Conservation (phyloP, 2,329 filamentous ascomycete species). For the Aspergillus pseudoterreus region DNA sequence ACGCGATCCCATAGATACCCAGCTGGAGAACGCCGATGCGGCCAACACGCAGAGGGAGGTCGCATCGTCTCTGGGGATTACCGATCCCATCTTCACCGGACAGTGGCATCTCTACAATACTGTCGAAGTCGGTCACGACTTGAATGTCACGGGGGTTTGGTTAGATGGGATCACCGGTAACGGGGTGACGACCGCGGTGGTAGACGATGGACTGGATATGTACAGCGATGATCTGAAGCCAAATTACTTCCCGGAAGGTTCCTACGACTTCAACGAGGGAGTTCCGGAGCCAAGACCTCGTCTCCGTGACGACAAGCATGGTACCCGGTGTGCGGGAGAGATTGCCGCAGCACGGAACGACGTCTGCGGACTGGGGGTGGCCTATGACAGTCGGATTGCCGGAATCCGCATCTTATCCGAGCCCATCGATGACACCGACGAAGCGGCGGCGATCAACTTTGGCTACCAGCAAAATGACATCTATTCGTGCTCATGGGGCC, state of each 20-base stretch:
- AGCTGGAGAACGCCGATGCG: slow-evolving; percentile 40
- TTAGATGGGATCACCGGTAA: slow-evolving; percentile 83
- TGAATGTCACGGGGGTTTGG: slow-evolving; percentile 97
- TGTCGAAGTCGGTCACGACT: slow-evolving; percentile 75
- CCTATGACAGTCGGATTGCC: slow-evolving; percentile 85
- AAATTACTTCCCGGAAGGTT: slow-evolving; percentile 91
- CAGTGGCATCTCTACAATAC: slow-evolving; percentile 96
- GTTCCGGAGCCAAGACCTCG: slow-evolving; percentile 72
- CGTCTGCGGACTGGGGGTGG: slow-evolving; percentile 91
- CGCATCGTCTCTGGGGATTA: slow-evolving; percentile 66
- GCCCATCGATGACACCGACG: slow-evolving; percentile 85
- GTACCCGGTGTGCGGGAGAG: slow-evolving; percentile 91
- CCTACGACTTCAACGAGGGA: slow-evolving; percentile 93
- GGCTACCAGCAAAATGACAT: slow-evolving; percentile 89
- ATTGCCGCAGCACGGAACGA: slow-evolving; percentile 89
- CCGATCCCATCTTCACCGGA: slow-evolving; percentile 84
- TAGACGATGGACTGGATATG: slow-evolving; percentile 96
- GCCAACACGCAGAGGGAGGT: slow-evolving; percentile 59
- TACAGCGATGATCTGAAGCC: slow-evolving; percentile 85
- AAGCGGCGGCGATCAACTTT: slow-evolving; percentile 89
- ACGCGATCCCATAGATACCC: slow-evolving; percentile 43
- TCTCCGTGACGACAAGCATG: slow-evolving; percentile 82
- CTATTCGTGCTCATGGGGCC: slow-evolving; percentile 98
- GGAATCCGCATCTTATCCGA: slow-evolving; percentile 91
- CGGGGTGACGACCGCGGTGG: slow-evolving; percentile 85